Evolutionary conservation across 2,329 filamentous ascomycete species (phyloP).

Genomic region (Cladosporium sp.): DNA sequence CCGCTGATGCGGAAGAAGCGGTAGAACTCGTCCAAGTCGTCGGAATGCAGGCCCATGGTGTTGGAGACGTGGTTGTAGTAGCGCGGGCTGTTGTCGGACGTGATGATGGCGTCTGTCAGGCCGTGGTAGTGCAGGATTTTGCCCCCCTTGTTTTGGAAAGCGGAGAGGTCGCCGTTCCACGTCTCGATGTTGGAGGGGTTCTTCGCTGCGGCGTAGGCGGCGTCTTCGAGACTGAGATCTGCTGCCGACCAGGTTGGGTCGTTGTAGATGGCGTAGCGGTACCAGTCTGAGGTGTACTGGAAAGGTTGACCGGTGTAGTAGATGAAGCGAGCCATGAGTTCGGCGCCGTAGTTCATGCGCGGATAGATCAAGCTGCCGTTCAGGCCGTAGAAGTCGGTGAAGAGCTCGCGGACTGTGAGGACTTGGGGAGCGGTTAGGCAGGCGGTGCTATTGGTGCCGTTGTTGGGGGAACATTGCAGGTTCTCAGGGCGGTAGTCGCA

Average conservation of each 20-base stretch:
- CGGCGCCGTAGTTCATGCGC: slow-evolving; percentile 46
- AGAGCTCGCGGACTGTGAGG: slow-evolving; percentile 37
- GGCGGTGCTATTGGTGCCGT: slow-evolving; percentile 30
- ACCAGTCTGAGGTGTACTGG: slow-evolving; percentile 43
- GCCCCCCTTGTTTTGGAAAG: slow-evolving; percentile 36
- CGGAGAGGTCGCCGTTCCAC: slow-evolving; percentile 39
- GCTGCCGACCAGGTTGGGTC: slow-evolving; percentile 39
- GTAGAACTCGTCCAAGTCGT: slow-evolving; percentile 49
- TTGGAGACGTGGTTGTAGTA: slow-evolving; percentile 41
- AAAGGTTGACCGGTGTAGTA: slow-evolving; percentile 39
- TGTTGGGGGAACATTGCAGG: slow-evolving; percentile 31
- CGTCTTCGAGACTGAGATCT: slow-evolving; percentile 33
- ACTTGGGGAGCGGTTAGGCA: slow-evolving; percentile 43
- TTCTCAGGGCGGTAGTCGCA: slow-evolving; percentile 39
- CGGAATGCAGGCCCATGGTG: slow-evolving; percentile 44
- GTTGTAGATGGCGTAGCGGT: slow-evolving; percentile 45
- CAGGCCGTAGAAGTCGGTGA: slow-evolving; percentile 35
- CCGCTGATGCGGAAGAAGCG: slow-evolving; percentile 49
- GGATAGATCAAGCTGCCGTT: slow-evolving; percentile 45
- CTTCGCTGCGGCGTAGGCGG: slow-evolving; percentile 28
- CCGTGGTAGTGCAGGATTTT: slow-evolving; percentile 37
- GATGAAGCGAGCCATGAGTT: slow-evolving; percentile 30
- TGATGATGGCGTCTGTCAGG: slow-evolving; percentile 36
- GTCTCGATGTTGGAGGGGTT: slow-evolving; percentile 37
- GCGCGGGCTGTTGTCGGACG: slow-evolving; percentile 38